These are phyloP conservation scores for Penicillium robsamsonii DNA, from an alignment of 495 filamentous ascomycete genomes.

Conservation along the genomic window DNA sequence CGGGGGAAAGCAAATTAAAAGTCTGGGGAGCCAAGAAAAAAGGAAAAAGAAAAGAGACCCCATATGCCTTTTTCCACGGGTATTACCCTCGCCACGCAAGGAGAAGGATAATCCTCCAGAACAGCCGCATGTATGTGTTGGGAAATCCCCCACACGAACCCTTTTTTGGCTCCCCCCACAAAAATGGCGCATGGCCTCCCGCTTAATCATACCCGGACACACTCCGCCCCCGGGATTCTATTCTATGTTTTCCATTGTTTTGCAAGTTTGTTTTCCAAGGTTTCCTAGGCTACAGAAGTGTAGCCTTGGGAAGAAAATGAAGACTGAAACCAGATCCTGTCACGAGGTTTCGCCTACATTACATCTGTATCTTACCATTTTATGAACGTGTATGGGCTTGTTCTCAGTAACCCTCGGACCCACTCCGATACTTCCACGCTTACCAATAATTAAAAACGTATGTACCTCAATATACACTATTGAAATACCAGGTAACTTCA, in stretches of 20 bases:
- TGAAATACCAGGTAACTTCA: neutral
- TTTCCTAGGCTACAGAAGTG: neutral
- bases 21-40: constrained; percentile 7
- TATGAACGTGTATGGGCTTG: neutral
- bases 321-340: constrained; percentile 4
- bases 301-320: neutral
- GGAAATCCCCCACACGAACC: constrained; percentile 32
- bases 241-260: no score
- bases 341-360: constrained; percentile 5
- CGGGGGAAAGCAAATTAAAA: constrained; percentile 11
- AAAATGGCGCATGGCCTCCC: constrained; percentile 33
- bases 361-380: neutral
- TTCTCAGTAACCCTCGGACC: constrained; percentile 5
- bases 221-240: neutral
- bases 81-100: constrained; percentile 1
- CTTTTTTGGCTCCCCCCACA: constrained; percentile 26
- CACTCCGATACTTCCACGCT: constrained; percentile 2
- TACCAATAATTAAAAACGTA: neutral
- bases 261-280: no score
- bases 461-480: neutral
- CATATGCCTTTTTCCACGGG: neutral
- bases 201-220: neutral
- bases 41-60: neutral
- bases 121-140: neutral
- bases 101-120: constrained; percentile 10